Evolutionary conservation across 768 basidiomycete species (phyloP), one percentile per base, ranked within the genome.

Genomic region (Lentinula boryana): DNA sequence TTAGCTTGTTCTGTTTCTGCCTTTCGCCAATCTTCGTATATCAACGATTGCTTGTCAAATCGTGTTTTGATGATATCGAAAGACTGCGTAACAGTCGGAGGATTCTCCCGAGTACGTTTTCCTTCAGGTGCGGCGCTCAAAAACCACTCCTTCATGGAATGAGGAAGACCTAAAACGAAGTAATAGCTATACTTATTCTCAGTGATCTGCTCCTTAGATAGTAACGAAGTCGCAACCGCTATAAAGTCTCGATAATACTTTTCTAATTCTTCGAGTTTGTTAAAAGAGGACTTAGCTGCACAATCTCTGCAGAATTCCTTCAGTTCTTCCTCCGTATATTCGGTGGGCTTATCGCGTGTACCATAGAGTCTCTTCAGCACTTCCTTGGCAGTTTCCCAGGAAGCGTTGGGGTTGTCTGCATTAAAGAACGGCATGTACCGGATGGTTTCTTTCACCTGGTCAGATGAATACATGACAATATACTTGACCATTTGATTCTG

Each of bases 111-210:
- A 27, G 58, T 55, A 44, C 64, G 58, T 12, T 63, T 40, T 4
- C 21, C 2, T 31, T 46, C 53, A 1, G 60, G 62, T 15, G 61
- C 38, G 1, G 18, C 55, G 1, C 21, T 7, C 21, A 43, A 6
- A 15, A 65, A 63, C 62, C 62, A 65, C 0, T 59, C 48, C 23
- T 63, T 63, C 38, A 62, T 48, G 0, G 31, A 8, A 7, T n/a
- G 60, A 3, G 64, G 64, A 9, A 65, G 41, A 4, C 64, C 64
- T 21, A n/a, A 15, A 27, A 65, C 43, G n/a, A 65, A 65, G 49
- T 62, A 63, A 40, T 33, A 56, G 18, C 59, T 36, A 40, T 53
- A 40, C n/a, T 61, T 33, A 2, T 35, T 27, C 3, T 23, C 18
- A 0, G 56, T 65, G 13, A 65, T 58, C 1, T 44, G n/a, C 41